A percentile compares a stretch with the other conserved stretches of the same genome.
Conservation (phyloP, 768 basidiomycete genomes). For the Boletus sensibilis region DNA sequence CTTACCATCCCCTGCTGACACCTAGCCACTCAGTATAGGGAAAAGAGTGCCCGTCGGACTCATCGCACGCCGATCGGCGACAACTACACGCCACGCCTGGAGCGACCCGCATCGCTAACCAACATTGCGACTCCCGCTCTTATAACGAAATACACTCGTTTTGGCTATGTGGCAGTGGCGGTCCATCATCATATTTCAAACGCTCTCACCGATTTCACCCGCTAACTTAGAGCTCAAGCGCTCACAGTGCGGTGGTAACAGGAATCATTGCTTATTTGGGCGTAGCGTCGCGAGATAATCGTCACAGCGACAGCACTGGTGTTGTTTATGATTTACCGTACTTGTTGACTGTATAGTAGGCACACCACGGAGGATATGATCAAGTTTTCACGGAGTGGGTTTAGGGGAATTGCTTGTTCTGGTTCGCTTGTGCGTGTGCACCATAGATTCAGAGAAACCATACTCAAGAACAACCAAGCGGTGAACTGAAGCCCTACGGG, state of each 20-base stretch:
- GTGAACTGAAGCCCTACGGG: too few relatives aligned
- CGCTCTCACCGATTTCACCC: too few relatives aligned
- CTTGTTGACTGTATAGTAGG: background rate
- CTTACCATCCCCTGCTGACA: background rate
- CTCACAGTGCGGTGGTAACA: background rate
- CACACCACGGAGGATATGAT: background rate
- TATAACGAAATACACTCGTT: background rate
- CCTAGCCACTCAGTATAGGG: too few relatives aligned
- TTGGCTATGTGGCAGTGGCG: background rate
- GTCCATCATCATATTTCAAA: background rate
- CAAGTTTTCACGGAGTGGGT: background rate
- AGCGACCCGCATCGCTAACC: background rate
- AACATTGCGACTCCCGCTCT: background rate
- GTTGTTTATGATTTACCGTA: background rate
- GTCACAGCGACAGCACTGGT: background rate
- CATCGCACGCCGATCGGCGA: background rate
- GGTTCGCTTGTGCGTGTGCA: background rate
- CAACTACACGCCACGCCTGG: background rate
- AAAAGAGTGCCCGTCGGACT: too few relatives aligned
- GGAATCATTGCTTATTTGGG: background rate
- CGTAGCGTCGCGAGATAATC: background rate
- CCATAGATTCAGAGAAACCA: background rate
- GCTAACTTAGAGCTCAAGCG: too few relatives aligned
- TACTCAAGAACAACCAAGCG: background rate
- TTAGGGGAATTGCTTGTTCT: background rate